These are phyloP conservation scores for Juncus inflexus DNA, from an alignment of 176 grass and related monocot genomes.

Conservation along the genomic window DNA sequence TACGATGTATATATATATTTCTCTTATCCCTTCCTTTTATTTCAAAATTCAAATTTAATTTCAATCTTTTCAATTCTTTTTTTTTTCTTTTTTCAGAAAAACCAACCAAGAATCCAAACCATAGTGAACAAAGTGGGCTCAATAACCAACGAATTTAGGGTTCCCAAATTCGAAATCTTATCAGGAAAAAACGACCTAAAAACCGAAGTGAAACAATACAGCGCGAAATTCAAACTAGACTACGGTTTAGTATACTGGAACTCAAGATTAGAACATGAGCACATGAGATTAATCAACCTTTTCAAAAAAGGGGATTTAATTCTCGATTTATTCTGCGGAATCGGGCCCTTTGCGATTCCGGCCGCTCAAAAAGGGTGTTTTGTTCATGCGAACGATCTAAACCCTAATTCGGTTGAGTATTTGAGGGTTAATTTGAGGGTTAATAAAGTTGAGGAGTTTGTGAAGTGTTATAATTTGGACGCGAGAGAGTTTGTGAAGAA, in stretches of 20 bases:
- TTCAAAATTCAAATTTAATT: neutral
- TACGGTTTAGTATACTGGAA: constrained; percentile 98
- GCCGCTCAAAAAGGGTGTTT: constrained; percentile 82
- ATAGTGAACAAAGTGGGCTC: constrained; percentile 93
- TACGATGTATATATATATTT: constrained; percentile 69
- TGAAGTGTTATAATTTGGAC: constrained; percentile 80
- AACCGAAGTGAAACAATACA: constrained; percentile 95
- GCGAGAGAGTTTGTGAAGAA: constrained; percentile 74
- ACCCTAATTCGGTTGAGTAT: constrained; percentile 74
- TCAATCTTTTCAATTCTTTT: constrained; percentile 20
- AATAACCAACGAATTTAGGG: constrained; percentile 95
- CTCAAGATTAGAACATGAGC: constrained; percentile 94
- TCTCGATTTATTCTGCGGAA: constrained; percentile 96
- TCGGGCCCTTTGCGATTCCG: constrained; percentile 82
- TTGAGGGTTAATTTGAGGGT: constrained; percentile 68
- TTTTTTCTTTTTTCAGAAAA: constrained; percentile 53
- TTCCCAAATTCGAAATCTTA: constrained; percentile 85
- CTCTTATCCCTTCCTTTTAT: neutral
- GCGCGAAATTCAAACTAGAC: constrained; percentile 89
- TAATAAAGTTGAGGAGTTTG: constrained; percentile 77
- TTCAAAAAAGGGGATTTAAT: constrained; percentile 90
- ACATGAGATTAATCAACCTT: constrained; percentile 80
- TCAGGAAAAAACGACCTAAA: constrained; percentile 70
- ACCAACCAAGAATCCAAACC: constrained; percentile 87
- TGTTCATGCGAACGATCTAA: constrained; percentile 94